These are phyloP conservation scores for Tuber borchii DNA, from an alignment of 495 filamentous ascomycete genomes.

Conservation along the genomic window DNA sequence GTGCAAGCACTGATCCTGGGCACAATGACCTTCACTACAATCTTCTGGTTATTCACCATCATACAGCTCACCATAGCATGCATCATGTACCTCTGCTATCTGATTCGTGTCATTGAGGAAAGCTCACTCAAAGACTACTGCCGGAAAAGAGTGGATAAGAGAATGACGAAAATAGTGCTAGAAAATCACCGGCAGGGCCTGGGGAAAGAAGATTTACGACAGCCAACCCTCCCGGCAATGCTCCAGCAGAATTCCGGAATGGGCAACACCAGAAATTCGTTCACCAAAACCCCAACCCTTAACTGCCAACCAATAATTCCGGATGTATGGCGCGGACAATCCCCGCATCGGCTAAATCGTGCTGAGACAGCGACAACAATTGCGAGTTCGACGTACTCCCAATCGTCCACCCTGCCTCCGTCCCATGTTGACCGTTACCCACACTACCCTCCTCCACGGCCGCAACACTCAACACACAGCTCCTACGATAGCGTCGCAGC, in stretches of 20 bases:
- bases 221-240: constrained; percentile 61
- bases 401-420: neutral
- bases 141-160: constrained; percentile 75
- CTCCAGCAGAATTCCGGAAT: neutral
- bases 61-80: constrained; percentile 65
- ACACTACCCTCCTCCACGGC: neutral
- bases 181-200: constrained; percentile 79
- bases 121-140: constrained; percentile 79
- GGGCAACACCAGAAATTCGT: neutral
- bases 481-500: neutral
- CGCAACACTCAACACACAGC: neutral
- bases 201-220: constrained; percentile 59
- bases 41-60: constrained; percentile 81
- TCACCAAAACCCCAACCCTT: neutral
- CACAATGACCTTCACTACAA: constrained; percentile 83
- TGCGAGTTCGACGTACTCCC: neutral
- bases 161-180: constrained; percentile 71
- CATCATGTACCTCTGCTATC: constrained; percentile 74
- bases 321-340: neutral
- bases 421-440: neutral
- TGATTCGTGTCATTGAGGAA: constrained; percentile 80
- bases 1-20: constrained; percentile 72
- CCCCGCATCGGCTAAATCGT: neutral
- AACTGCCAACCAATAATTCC: neutral
- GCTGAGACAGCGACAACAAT: neutral